Evolutionary conservation across 805 yeast species (phyloP).

Genomic region (Kazachstania kunashirensis): DNA sequence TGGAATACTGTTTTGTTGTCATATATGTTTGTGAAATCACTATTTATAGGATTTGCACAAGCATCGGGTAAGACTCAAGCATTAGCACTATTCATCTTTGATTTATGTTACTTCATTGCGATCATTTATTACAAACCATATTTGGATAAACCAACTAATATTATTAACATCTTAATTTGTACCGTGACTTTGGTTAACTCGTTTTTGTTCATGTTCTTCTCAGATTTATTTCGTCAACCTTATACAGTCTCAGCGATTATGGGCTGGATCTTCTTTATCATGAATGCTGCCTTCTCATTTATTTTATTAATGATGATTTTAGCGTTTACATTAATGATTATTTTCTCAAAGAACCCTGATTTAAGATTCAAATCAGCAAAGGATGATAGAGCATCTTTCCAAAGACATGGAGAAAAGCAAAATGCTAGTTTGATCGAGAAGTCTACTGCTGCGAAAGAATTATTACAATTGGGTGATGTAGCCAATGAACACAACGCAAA

Average conservation of each 20-base stretch:
- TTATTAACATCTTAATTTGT: constrained; percentile 61
- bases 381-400: constrained; percentile 91
- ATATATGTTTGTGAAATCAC: constrained; percentile 55
- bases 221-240: constrained; percentile 74
- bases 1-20: constrained; percentile 59
- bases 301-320: constrained; percentile 62
- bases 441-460: constrained; percentile 36
- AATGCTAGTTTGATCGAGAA: constrained; percentile 1
- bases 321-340: constrained; percentile 50
- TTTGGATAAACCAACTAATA: constrained; percentile 74
- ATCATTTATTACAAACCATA: constrained; percentile 63
- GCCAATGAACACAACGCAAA: constrained; percentile 70
- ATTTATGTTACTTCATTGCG: constrained; percentile 55
- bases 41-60: constrained; percentile 74
- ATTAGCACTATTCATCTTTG: constrained; percentile 64
- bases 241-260: constrained; percentile 70
- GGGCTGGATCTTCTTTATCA: constrained; percentile 84
- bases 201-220: constrained; percentile 75
- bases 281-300: constrained; percentile 83
- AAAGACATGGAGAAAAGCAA: constrained; percentile 29
- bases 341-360: constrained; percentile 78
- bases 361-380: constrained; percentile 78
- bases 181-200: constrained; percentile 71
- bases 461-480: constrained; percentile 68
- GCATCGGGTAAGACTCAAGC: constrained; percentile 74